Evolutionary conservation across 2,329 filamentous ascomycete genomes (phyloP), one percentile per base, ranked within the genome.

Genomic region (Ophiostoma quercus): DNA sequence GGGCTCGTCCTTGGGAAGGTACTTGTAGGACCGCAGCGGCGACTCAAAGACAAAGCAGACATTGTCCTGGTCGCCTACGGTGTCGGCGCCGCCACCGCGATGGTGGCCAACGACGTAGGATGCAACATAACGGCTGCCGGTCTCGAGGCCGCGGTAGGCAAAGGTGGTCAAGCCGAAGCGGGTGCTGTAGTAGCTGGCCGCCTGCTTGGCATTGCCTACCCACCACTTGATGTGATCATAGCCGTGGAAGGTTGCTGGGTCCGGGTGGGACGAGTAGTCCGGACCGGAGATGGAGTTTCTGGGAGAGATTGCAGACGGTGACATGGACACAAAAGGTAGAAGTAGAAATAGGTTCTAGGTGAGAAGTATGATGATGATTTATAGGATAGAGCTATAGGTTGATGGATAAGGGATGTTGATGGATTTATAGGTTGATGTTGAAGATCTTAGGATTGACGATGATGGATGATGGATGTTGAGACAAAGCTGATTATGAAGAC

Each of bases 221-320:
- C 92, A 97, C 94, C 94, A 97, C 74, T 92, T 94, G 70, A 97
- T 87, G 80, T 97, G 92, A 80, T 97, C 92, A 79, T 97, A 97
- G 77, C 92, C 93, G 72, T 87, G 87, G 82, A 96, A 94, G 77
- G 84, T 85, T 75, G 79, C 79, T 72, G 60, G 68, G 37, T 32
- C 70, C 2, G 62, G 22, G 67, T 57, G 43, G 37, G 67, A 29
- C 3, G 65, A n/a, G n/a, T 41, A 29, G n/a, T 57, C 47, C 19
- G 22, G 32, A 22, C 14, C 51, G 37, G 67, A n/a, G 39, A 51
- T 22, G 14, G 43, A 41, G 29, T 51, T 12, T 32, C 34, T 25
- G 73, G 84, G 79, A 73, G 82, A 81, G 75, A 86, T 81, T 71
- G 85, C 85, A 74, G 85, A 87, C 72, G 87, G 87, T 74, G 85